Percentiles rank a stretch among this genome's conserved stretches.
These are phyloP conservation scores for Colletotrichum orchidophilum DNA, from an alignment of 2,329 filamentous ascomycete genomes.

Conservation along the genomic window DNA sequence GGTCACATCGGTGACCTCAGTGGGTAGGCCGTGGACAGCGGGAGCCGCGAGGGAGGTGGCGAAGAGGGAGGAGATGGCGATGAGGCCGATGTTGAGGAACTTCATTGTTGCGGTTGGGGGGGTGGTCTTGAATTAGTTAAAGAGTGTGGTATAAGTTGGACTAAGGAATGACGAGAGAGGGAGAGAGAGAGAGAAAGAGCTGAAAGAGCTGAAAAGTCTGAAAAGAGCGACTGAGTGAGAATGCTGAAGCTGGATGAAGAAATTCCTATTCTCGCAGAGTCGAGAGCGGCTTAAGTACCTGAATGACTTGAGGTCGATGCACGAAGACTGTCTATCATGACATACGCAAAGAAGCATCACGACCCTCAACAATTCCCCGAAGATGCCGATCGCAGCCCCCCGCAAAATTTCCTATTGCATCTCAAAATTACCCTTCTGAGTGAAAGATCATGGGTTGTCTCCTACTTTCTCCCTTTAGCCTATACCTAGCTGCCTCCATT, in stretches of 20 bases:
- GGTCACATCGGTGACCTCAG: not conserved
- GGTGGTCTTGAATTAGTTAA: slow-evolving; percentile 1
- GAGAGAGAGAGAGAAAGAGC: not conserved
- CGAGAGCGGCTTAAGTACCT: slow-evolving; percentile 10
- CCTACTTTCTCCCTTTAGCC: not conserved
- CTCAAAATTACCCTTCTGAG: slow-evolving; percentile 3
- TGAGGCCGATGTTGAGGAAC: slow-evolving; percentile 23
- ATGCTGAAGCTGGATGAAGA: slow-evolving; percentile 18
- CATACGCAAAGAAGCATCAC: not conserved
- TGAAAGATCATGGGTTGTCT: not conserved
- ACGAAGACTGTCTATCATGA: not conserved
- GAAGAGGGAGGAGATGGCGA: slow-evolving; percentile 23
- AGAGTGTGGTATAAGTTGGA: slow-evolving; percentile 18
- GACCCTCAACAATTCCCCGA: not conserved
- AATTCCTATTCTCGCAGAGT: not conserved
- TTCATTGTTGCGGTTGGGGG: slow-evolving; percentile 16
- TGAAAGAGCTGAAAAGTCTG: not conserved
- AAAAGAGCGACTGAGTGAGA: slow-evolving; percentile 30
- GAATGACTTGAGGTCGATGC: not conserved
- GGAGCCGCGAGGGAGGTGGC: slow-evolving; percentile 20
- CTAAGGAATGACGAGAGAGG: slow-evolving; percentile 13
- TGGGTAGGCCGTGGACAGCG: not conserved
- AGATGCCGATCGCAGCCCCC: slow-evolving; percentile 7
- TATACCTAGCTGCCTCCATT: not conserved
- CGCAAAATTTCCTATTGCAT: not conserved